phyloP scores from a whole-genome alignment of 176 grass and related monocot genomes.

The Hyparrhenia diplandra region DNA sequence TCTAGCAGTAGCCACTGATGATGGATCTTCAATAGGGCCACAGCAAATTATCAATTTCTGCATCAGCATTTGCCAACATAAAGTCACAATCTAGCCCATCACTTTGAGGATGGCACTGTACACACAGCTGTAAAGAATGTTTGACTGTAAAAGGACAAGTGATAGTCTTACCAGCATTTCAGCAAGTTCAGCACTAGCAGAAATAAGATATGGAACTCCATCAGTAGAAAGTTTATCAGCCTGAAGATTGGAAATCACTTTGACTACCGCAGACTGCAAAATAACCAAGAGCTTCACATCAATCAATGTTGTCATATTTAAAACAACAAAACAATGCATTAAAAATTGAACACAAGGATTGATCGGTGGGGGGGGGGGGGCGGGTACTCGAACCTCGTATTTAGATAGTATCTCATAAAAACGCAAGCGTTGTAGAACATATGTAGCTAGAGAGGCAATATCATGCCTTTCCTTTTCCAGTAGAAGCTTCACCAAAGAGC shows the following conservation, averaged over 20 bases:
- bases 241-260: slow-evolving; percentile 45
- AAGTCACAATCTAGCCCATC: slow-evolving; percentile 15
- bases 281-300: slow-evolving; percentile 31
- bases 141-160: neutral
- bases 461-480: slow-evolving; percentile 87
- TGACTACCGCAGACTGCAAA: slow-evolving; percentile 80
- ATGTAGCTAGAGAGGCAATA: slow-evolving; percentile 64
- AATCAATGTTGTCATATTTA: neutral
- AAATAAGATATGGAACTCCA: slow-evolving; percentile 49
- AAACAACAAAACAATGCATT: slow-evolving; percentile 2
- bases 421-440: slow-evolving; percentile 72
- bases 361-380: neutral
- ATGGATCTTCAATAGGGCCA: slow-evolving; percentile 82
- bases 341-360: slow-evolving; percentile 13
- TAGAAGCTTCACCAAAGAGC: slow-evolving; percentile 77
- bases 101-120: slow-evolving; percentile 13
- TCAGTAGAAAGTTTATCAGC: slow-evolving; percentile 47
- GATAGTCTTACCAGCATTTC: slow-evolving; percentile 65
- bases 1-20: slow-evolving; percentile 48
- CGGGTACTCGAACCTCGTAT: slow-evolving; percentile 65
- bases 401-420: slow-evolving; percentile 87
- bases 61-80: slow-evolving; percentile 36
- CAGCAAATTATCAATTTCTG: slow-evolving; percentile 82
- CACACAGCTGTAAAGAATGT: slow-evolving; percentile 17
- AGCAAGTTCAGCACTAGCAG: slow-evolving; percentile 67